A percentile compares a stretch with the other conserved stretches of the same genome.
These are phyloP conservation scores for Codiaeum variegatum DNA, from an alignment of 441 rosid species.

Conservation along the genomic window DNA sequence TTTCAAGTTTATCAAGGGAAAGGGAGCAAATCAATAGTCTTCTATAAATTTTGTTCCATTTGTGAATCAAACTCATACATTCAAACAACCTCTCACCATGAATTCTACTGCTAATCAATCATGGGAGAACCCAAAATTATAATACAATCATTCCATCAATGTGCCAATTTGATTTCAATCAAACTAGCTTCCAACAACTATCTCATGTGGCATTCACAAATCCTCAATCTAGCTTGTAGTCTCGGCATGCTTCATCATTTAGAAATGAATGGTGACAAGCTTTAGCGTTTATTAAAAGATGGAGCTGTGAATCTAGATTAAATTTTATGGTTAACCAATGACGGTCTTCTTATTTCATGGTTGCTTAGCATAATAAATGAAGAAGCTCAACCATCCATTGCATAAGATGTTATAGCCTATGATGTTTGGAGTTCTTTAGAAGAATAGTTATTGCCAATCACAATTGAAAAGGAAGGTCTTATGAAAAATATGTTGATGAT, in stretches of 20 bases:
- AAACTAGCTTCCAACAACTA: not conserved
- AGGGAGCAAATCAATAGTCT: too few relatives aligned
- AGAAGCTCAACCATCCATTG: not conserved
- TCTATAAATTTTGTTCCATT: too few relatives aligned
- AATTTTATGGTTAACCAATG: not conserved
- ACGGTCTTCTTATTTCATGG: not conserved
- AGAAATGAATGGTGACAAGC: not conserved
- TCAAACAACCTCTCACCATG: too few relatives aligned
- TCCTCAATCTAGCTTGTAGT: not conserved
- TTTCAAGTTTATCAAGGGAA: too few relatives aligned
- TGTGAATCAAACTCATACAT: too few relatives aligned
- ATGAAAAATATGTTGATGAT: not conserved
- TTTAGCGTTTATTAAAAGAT: not conserved
- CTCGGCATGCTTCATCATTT: not conserved
- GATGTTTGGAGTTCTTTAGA: not conserved
- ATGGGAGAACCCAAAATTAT: conserved; percentile 14
- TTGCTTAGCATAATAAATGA: not conserved
- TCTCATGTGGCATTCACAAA: not conserved
- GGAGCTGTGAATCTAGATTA: not conserved
- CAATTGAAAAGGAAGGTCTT: not conserved
- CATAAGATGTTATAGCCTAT: not conserved
- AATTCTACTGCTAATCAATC: not conserved
- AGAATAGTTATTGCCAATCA: not conserved
- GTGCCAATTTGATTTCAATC: not conserved
- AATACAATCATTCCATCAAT: conserved; percentile 8